phyloP scores from a whole-genome alignment of 805 yeast genomes.

The Lachancea thermotolerans region DNA sequence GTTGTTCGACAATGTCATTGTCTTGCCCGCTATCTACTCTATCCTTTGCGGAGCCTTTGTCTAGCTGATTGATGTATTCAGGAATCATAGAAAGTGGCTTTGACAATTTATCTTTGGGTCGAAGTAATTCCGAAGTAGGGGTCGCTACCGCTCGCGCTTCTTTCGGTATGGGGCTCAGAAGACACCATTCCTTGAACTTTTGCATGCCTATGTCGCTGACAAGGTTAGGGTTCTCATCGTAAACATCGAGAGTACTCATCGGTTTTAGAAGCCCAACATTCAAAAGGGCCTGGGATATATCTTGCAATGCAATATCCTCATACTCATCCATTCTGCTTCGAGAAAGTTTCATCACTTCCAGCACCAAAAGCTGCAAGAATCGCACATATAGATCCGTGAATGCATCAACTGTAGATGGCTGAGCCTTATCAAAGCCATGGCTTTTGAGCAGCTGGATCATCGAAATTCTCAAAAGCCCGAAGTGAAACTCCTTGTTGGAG shows the following conservation, averaged over 20 bases:
- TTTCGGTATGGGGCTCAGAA: constrained; percentile 36
- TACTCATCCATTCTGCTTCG: constrained; percentile 40
- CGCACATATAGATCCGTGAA: constrained; percentile 71
- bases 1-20: constrained; percentile 23
- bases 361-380: constrained; percentile 49
- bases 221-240: constrained; percentile 39
- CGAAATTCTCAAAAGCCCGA: constrained; percentile 41
- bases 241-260: constrained; percentile 45
- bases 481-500: constrained; percentile 37
- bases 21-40: constrained; percentile 14
- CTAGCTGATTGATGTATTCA: constrained; percentile 28
- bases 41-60: constrained; percentile 10
- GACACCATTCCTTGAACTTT: constrained; percentile 52
- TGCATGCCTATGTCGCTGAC: constrained; percentile 42
- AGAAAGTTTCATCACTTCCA: constrained; percentile 45
- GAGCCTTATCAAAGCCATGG: constrained; percentile 76
- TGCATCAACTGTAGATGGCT: constrained; percentile 63
- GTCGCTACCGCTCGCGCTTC: constrained; percentile 36
- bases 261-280: constrained; percentile 60
- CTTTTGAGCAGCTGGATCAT: constrained; percentile 58
- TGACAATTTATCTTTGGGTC: constrained; percentile 12
- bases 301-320: constrained; percentile 46
- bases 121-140: constrained; percentile 28
- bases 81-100: constrained; percentile 25
- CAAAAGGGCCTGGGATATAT: constrained; percentile 63